A percentile compares a stretch with the other conserved stretches of the same genome.
Conservation (phyloP, 768 basidiomycete genomes). For the Suillus discolor region DNA sequence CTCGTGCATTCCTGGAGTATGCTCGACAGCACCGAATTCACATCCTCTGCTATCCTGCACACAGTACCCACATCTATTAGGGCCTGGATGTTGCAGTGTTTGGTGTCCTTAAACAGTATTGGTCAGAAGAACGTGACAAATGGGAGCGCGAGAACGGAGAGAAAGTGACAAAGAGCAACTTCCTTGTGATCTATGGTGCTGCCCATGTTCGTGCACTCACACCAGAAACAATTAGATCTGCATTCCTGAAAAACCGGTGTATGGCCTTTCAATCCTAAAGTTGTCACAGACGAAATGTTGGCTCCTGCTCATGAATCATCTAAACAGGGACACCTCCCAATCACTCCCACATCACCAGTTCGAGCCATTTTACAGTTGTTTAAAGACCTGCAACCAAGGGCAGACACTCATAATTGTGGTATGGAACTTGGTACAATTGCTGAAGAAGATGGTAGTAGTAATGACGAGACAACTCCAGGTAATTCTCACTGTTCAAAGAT, state of each 20-base stretch:
- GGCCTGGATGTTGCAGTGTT: conserved; percentile 43
- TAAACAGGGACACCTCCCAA: conserved; percentile 13
- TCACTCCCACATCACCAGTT: conserved; percentile 9
- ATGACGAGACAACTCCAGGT: background rate
- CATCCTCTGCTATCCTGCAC: conserved; percentile 46
- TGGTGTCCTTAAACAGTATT: conserved; percentile 31
- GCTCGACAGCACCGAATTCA: conserved; percentile 37
- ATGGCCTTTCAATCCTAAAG: conserved; percentile 36
- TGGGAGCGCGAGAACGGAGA: conserved; percentile 28
- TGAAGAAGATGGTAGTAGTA: background rate
- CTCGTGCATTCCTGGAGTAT: conserved; percentile 38
- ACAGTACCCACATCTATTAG: conserved; percentile 47
- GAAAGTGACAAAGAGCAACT: conserved; percentile 38
- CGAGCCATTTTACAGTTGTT: conserved; percentile 9
- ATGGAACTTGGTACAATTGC: background rate
- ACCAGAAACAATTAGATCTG: conserved; percentile 31
- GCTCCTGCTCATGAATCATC: conserved; percentile 20
- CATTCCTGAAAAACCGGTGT: conserved; percentile 45
- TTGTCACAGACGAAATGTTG: conserved; percentile 36
- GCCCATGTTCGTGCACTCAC: conserved; percentile 38
- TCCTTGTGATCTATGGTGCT: conserved; percentile 35
- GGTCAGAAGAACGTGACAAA: conserved; percentile 23
- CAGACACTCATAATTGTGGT: background rate
- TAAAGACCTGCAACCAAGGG: background rate
- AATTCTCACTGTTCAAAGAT: background rate